Evolutionary conservation across 2,329 filamentous ascomycete species (phyloP), one percentile per base, ranked within the genome.

Genomic region (Stagonosporopsis rhizophila): DNA sequence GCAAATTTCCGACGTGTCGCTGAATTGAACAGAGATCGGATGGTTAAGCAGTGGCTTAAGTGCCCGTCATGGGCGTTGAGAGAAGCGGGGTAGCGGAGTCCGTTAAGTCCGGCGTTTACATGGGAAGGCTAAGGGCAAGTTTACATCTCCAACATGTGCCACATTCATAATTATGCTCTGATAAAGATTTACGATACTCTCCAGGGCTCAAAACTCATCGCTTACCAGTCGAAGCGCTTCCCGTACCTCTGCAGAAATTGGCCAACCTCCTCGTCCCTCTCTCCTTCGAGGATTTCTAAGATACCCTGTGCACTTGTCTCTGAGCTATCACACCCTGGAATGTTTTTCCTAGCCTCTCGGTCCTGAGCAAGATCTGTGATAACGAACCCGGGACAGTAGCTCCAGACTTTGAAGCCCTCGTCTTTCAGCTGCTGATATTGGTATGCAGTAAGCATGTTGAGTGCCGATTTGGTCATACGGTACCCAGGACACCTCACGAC

Each of bases 371-470:
- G 35, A 44, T 73, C 60, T 11, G 71, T 73, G 6, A 67, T 44
- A 11, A 74, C 71, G 25, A 59, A 75, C 0, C 72, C 72, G 5
- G 71, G 72, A 35, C 70, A 74, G 45, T 60, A 75, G 7, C 57
- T 44, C 67, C 66, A 75, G 4, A 73, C 53, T 51, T 73, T 75
- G 51, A 59, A 61, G 1, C 67, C 66, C 2, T 56, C 52, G 1
- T 60, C 60, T 20, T 66, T 64, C 20, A 66, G 59, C 20, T 73
- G 83, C 27, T 73, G 82, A 69, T 82, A 56, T 44, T 68, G 61
- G 52, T 68, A 70, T 2, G 62, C 62, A 4, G 64, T 68, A 71
- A 76, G 48, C 74, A 75, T 76, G 47, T 75, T 75, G 9, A 76
- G 61, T 5, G 73, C 71, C 5, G 71, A 56, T 50, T 77, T 77